These are phyloP conservation scores for Sanguinoderma infundibulare DNA, from an alignment of 1,284 basidiomycete species.

Conservation along the genomic window DNA sequence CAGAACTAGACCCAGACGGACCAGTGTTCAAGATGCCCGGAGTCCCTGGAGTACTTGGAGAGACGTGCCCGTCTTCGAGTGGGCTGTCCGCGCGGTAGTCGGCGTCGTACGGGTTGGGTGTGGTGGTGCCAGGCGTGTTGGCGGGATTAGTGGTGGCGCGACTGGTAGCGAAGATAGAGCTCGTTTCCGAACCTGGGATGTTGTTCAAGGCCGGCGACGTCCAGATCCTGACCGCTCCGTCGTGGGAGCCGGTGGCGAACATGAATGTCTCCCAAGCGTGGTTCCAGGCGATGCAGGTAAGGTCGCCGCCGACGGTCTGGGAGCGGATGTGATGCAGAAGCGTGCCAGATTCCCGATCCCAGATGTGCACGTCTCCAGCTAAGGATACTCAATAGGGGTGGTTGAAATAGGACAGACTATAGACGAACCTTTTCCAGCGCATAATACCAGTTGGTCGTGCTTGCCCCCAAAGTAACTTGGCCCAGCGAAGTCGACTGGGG, in stretches of 20 bases:
- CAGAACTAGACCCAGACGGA: neutral
- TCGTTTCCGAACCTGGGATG: conserved; percentile 10
- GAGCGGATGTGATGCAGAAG: conserved; percentile 68
- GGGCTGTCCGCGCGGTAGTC: conserved; percentile 26
- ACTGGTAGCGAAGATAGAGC: conserved; percentile 17
- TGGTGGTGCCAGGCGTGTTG: conserved; percentile 29
- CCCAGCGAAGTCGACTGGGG: conserved; percentile 73
- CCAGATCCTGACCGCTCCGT: conserved; percentile 75
- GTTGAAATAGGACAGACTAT: too few species aligned
- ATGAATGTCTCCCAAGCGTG: conserved; percentile 71
- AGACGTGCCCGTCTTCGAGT: neutral
- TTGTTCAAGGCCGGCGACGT: conserved; percentile 38
- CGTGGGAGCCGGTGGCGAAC: conserved; percentile 80
- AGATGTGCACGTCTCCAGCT: conserved; percentile 85
- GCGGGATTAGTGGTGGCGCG: conserved; percentile 29
- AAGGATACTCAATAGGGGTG: neutral
- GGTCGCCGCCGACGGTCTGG: conserved; percentile 62
- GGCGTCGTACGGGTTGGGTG: conserved; percentile 27
- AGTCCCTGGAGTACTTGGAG: neutral
- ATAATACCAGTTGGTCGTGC: conserved; percentile 76
- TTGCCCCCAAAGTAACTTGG: conserved; percentile 81
- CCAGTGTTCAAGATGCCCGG: neutral
- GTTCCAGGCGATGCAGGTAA: conserved; percentile 83
- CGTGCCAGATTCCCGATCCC: conserved; percentile 77
- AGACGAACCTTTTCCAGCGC: conserved; percentile 69